Percentiles rank a stretch among this genome's conserved stretches.
phyloP scores from a whole-genome alignment of 352 stramenopile genomes.

The Phytophthora chlamydospora region DNA sequence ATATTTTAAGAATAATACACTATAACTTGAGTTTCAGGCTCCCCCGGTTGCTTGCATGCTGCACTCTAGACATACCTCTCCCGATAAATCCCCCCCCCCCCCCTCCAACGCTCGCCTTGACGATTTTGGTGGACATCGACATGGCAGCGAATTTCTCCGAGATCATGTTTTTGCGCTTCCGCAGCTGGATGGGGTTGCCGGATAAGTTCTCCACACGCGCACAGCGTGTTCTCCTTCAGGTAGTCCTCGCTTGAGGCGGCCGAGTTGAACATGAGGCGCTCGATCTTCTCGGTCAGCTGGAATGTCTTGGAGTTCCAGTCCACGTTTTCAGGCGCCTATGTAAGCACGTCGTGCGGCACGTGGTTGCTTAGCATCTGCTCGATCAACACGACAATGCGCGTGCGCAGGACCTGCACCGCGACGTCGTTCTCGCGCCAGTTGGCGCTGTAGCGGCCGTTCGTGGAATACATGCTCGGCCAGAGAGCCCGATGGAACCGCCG shows the following conservation, averaged over 20 bases:
- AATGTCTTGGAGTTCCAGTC: constrained; percentile 71
- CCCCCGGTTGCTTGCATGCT: constrained; percentile 1
- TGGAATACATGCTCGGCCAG: constrained; percentile 13
- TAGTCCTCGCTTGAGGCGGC: constrained; percentile 59
- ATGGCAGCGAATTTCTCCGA: constrained; percentile 34
- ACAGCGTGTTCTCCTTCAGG: constrained; percentile 57
- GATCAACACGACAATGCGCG: constrained; percentile 50
- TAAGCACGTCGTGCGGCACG: constrained; percentile 61
- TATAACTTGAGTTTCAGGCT: not conserved
- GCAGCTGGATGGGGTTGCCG: constrained; percentile 53
- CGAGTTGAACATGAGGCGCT: constrained; percentile 62
- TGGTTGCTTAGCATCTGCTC: constrained; percentile 65
- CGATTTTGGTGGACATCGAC: constrained; percentile 16
- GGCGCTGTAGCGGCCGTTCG: constrained; percentile 15
- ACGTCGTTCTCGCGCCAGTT: constrained; percentile 35
- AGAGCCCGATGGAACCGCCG: constrained; percentile 1
- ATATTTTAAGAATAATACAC: constrained; percentile 25
- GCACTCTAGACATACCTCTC: not conserved
- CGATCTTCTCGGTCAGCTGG: constrained; percentile 64
- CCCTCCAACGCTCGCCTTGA: not conserved
- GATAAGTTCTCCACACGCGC: constrained; percentile 57
- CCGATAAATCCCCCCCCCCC: constrained; percentile 23
- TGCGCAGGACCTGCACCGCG: constrained; percentile 43
- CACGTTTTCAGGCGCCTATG: constrained; percentile 59
- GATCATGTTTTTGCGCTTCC: constrained; percentile 63